Evolutionary conservation across 2,329 filamentous ascomycete genomes (phyloP).

Genomic region (Ascochyta fabae): DNA sequence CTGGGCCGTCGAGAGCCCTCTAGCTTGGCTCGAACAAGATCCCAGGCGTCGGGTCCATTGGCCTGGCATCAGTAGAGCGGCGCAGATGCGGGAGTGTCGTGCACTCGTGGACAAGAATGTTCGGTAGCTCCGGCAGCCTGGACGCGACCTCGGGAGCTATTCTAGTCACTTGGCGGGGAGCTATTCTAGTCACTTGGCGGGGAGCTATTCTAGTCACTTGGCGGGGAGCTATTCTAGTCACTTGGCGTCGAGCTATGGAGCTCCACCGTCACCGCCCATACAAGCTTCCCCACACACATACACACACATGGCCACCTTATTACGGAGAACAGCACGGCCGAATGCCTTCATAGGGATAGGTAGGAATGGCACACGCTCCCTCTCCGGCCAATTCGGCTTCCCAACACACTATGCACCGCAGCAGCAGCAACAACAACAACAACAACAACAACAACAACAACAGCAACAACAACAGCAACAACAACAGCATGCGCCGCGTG

Average conservation of each 20-base stretch:
- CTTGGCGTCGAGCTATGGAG: slow-evolving; percentile 1
- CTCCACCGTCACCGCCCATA: slow-evolving; percentile 12
- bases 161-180: slow-evolving; percentile 21
- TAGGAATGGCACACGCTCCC: slow-evolving; percentile 28
- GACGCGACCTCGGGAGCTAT: slow-evolving; percentile 28
- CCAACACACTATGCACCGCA: slow-evolving; percentile 26
- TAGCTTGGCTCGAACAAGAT: slow-evolving; percentile 27
- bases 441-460: slow-evolving; percentile 25
- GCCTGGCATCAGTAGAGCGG: slow-evolving; percentile 37
- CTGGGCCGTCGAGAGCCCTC: slow-evolving; percentile 8
- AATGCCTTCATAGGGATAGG: slow-evolving; percentile 12
- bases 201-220: slow-evolving; percentile 27
- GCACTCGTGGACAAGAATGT: not conserved
- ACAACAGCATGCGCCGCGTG: slow-evolving; percentile 36
- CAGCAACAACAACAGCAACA: slow-evolving; percentile 22
- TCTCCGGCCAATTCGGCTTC: slow-evolving; percentile 37
- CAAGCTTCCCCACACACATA: slow-evolving; percentile 17
- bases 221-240: not conserved
- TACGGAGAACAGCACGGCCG: slow-evolving; percentile 35
- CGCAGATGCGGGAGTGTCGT: slow-evolving; percentile 5
- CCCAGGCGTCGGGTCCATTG: slow-evolving; percentile 26
- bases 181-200: not conserved
- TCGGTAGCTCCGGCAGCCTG: slow-evolving; percentile 14
- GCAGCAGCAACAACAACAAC: slow-evolving; percentile 20
- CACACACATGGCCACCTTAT: slow-evolving; percentile 40